Conservation (phyloP, 345 rosid species). For the Salix brachista region DNA sequence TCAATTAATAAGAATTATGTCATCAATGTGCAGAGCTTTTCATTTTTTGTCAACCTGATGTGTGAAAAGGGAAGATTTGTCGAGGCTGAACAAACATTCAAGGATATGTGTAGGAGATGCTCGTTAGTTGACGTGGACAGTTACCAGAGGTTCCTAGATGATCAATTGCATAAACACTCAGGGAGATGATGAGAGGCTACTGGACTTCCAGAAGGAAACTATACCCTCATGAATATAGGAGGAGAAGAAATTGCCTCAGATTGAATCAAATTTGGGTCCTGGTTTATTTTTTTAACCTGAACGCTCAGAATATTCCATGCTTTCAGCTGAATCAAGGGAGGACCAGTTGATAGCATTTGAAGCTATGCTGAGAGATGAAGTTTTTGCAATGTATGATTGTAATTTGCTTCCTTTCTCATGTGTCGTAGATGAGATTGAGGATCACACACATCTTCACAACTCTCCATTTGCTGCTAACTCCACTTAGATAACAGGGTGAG, state of each 20-base stretch:
- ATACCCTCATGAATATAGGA: background rate
- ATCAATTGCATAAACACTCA: background rate
- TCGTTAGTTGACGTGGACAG: constrained; percentile 8
- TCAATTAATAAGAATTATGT: constrained; percentile 20
- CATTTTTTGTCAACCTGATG: constrained; percentile 17
- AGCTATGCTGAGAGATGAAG: background rate
- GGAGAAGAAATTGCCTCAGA: too few relatives aligned
- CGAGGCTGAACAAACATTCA: constrained; percentile 16
- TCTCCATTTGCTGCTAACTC: too few relatives aligned
- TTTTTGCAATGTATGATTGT: background rate
- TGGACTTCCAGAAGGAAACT: background rate
- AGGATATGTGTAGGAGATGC: constrained; percentile 25
- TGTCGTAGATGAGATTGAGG: too few relatives aligned
- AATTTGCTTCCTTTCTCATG: too few relatives aligned
- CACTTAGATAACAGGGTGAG: too few relatives aligned
- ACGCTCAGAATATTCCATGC: background rate
- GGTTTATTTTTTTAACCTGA: background rate
- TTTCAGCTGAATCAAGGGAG: background rate
- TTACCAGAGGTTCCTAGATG: constrained; percentile 19
- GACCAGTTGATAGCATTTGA: background rate
- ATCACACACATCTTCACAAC: too few relatives aligned
- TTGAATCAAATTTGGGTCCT: background rate
- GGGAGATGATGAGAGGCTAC: background rate
- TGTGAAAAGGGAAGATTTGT: constrained; percentile 15
- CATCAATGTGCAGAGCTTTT: constrained; percentile 25